A percentile compares a stretch with the other conserved stretches of the same genome.
These are phyloP conservation scores for Rhizophlyctis rosea DNA, from an alignment of 192 early-diverging fungal species.

Conservation along the genomic window DNA sequence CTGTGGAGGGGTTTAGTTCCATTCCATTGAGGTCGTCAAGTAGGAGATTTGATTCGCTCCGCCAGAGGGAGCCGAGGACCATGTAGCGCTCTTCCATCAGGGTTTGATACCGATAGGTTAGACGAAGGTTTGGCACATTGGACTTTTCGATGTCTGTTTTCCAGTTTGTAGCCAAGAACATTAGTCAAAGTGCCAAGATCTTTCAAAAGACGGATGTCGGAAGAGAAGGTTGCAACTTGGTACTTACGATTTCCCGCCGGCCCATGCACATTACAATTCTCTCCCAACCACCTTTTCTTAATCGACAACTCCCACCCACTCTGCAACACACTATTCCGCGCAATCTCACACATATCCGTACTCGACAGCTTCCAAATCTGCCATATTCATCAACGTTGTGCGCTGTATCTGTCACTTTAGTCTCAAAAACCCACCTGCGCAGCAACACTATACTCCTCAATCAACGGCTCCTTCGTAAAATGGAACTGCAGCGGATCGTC, in stretches of 20 bases:
- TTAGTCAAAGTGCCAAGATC: neutral
- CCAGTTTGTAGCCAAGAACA: neutral
- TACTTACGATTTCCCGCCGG: slow-evolving; percentile 64
- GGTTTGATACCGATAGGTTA: slow-evolving; percentile 79
- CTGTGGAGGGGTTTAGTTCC: slow-evolving; percentile 23
- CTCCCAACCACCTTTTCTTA: slow-evolving; percentile 90
- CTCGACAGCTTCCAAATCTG: slow-evolving; percentile 91
- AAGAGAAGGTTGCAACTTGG: no score
- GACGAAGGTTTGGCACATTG: slow-evolving; percentile 87
- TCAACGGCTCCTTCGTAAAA: slow-evolving; percentile 93
- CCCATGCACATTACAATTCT: slow-evolving; percentile 69
- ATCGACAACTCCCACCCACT: slow-evolving; percentile 85
- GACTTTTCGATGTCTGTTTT: slow-evolving; percentile 81
- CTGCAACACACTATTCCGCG: slow-evolving; percentile 84
- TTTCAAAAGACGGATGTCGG: no score
- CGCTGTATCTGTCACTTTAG: slow-evolving; percentile 6
- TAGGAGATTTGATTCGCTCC: no score
- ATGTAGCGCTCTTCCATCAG: slow-evolving; percentile 76
- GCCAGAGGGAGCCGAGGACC: slow-evolving; percentile 42
- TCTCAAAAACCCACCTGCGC: slow-evolving; percentile 60
- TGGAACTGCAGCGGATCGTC: slow-evolving; percentile 98
- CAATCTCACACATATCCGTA: slow-evolving; percentile 93
- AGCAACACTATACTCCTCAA: slow-evolving; percentile 94
- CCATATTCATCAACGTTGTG: neutral
- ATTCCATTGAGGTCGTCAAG: no score